Percentiles rank a stretch among this genome's conserved stretches.
Conservation (phyloP, 345 rosid species). For the Linum lewisii region DNA sequence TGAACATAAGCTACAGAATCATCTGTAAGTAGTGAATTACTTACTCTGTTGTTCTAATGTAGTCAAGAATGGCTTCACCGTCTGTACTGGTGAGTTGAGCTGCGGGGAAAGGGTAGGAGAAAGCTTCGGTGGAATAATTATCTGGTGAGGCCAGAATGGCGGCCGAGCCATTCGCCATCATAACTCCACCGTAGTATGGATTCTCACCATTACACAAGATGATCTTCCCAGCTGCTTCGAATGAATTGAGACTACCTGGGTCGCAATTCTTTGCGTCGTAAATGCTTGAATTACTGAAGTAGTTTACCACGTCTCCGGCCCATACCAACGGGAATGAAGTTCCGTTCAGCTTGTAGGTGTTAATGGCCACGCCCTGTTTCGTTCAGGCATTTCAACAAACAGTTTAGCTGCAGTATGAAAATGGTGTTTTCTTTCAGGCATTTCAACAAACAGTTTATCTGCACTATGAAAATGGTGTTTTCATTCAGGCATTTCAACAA, state of each 20-base stretch:
- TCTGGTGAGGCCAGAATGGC: slow-evolving; percentile 14
- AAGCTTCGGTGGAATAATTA: slow-evolving; percentile 14
- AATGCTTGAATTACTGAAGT: slow-evolving; percentile 17
- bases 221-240: slow-evolving; percentile 18
- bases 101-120: slow-evolving; percentile 26
- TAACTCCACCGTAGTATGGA: slow-evolving; percentile 14
- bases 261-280: slow-evolving; percentile 14
- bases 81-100: slow-evolving; percentile 18
- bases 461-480: not conserved
- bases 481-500: not conserved
- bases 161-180: slow-evolving; percentile 19
- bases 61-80: slow-evolving; percentile 14
- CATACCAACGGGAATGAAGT: slow-evolving; percentile 20
- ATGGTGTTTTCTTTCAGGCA: too few relatives aligned
- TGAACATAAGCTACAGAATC: not conserved
- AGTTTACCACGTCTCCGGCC: slow-evolving; percentile 34
- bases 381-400: not conserved
- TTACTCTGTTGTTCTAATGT: slow-evolving; percentile 23
- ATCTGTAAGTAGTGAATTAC: too few relatives aligned
- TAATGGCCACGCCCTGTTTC: slow-evolving; percentile 18
- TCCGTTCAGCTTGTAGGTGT: slow-evolving; percentile 16
- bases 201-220: slow-evolving; percentile 14
- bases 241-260: slow-evolving; percentile 17
- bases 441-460: too few relatives aligned
- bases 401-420: not conserved